Evolutionary conservation across 345 rosid genomes (phyloP), one percentile per base, ranked within the genome.

Genomic region (Salix caprea): DNA sequence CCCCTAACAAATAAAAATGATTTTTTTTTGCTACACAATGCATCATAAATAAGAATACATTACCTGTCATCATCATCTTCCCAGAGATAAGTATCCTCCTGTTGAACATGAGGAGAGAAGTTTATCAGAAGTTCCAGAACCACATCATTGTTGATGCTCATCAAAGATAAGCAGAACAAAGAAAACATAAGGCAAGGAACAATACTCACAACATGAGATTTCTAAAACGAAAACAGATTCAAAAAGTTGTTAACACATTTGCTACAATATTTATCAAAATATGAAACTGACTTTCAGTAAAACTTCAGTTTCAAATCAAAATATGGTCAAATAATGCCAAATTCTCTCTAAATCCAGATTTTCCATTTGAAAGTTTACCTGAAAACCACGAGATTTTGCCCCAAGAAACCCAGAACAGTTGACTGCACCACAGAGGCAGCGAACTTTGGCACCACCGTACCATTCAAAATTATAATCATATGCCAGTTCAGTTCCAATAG

Each of bases 351-450:
- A 11, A 26, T 26, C n/a, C 36, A 71, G 50, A 44, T 26, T 21
- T 4, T 54, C 14, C 46, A 11, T 44, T 70, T 52, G 24, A 67
- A 61, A 62, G 70, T 73, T 78, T 85, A 87, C 99, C 99, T 89
- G 98, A 85, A 96, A 93, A 83, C 99, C 96, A 77, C 96, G 98
- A 76, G 98, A 96, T 86, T 93, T 96, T 30, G 99, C 99, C 84
- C 98, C 98, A 74, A 96, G 94, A 84, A 93, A 96, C 44, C 94
- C 99, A 81, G 97, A 92, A 80, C 99, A 96, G 65, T 81, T 81
- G 74, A 80, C 77, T 62, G 98, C 94, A 81, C 99, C 94, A 85
- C 99, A 96, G 19, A 88, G 93, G 85, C 98, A 96, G 36, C 98
- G 99, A 70, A 96, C 96, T 84, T 96, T 96, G 69, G 93, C 85